Conservation (phyloP, 2,329 filamentous ascomycete species). For the Cyphellophora attinorum region DNA sequence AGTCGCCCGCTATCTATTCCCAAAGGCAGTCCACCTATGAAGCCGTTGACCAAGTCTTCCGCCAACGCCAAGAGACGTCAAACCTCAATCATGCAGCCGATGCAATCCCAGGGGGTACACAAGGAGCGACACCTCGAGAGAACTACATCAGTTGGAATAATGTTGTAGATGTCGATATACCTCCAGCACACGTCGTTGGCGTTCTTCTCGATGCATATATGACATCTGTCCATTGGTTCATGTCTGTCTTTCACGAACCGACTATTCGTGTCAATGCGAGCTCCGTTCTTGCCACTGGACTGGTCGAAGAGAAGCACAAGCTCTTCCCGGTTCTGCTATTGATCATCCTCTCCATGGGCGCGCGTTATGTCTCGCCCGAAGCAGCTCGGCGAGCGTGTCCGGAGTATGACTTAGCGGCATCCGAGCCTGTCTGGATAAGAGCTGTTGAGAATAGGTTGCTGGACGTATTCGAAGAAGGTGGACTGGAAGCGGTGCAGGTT, state of each 20-base stretch:
- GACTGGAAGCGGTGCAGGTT: constrained; percentile 14
- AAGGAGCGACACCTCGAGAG: constrained; percentile 3
- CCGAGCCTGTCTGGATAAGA: constrained; percentile 6
- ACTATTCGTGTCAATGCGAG: constrained; percentile 26
- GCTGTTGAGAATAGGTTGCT: constrained; percentile 25
- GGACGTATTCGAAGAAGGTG: constrained; percentile 33
- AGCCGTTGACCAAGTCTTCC: constrained; percentile 12
- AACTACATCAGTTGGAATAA: constrained; percentile 2
- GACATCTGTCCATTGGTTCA: constrained; percentile 35
- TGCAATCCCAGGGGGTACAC: constrained; percentile 9
- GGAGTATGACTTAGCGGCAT: constrained; percentile 10
- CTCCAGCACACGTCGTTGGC: constrained; percentile 21
- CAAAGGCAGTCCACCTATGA: constrained; percentile 12
- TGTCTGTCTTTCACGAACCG: constrained; percentile 32
- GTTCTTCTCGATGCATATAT: constrained; percentile 32
- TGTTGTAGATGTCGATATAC: constrained; percentile 22
- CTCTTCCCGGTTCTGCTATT: constrained; percentile 29
- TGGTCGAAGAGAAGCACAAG: constrained; percentile 24
- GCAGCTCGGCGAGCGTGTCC: constrained; percentile 10
- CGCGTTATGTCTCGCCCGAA: constrained; percentile 26
- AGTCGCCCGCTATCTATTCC: constrained; percentile 6
- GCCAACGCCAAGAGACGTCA: constrained; percentile 7
- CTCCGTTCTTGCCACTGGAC: constrained; percentile 24
- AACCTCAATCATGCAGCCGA: constrained; percentile 6
- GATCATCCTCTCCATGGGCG: constrained; percentile 28